Conservation (phyloP, 2,329 filamentous ascomycete genomes). For the Pseudocercospora macadamiae region DNA sequence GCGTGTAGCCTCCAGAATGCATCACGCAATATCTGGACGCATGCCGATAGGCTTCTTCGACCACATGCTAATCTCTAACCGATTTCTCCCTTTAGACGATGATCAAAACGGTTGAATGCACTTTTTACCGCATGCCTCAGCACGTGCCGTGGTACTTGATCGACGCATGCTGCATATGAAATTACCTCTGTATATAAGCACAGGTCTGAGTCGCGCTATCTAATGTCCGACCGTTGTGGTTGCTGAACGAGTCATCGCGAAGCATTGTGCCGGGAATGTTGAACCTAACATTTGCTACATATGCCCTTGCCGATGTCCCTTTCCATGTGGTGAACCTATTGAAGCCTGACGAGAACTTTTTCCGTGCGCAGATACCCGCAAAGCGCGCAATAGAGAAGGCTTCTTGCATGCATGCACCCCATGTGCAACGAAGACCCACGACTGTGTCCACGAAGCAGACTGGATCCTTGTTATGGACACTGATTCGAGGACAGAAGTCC, state of each 20-base stretch:
- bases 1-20: conserved; percentile 5
- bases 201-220: background rate
- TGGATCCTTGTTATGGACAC: background rate
- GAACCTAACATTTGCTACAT: background rate
- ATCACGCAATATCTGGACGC: conserved; percentile 13
- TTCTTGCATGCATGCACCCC: conserved; percentile 4
- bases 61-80: conserved; percentile 15
- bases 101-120: conserved; percentile 13
- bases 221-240: background rate
- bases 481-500: background rate
- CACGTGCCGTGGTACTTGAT: conserved; percentile 17
- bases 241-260: background rate
- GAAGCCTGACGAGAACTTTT: too few species aligned
- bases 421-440: conserved; percentile 6
- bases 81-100: background rate
- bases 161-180: conserved; percentile 1
- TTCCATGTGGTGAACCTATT: conserved; percentile 6
- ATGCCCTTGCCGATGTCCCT: conserved; percentile 1
- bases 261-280: conserved; percentile 1
- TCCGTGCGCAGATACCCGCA: too few species aligned
- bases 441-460: background rate
- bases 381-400: conserved; percentile 9
- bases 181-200: background rate
- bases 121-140: conserved; percentile 2
- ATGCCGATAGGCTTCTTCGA: conserved; percentile 17